Conservation (phyloP, 2,329 filamentous ascomycete genomes). For the Geosmithia putterillii region DNA sequence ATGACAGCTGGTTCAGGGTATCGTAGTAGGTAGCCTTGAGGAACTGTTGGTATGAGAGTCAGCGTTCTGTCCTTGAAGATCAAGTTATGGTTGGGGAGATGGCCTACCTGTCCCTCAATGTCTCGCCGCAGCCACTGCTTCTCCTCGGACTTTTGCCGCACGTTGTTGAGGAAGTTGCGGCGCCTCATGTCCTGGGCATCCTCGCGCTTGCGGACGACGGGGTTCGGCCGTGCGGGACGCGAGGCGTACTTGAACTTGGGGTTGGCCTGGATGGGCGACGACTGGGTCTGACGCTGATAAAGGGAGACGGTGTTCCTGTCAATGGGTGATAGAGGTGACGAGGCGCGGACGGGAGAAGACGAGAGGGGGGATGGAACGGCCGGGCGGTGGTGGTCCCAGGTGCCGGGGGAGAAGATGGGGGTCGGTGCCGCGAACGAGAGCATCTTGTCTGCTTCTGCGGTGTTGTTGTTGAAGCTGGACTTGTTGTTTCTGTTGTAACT, state of each 20-base stretch:
- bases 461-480: not conserved
- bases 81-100: not conserved
- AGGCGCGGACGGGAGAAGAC: slow-evolving; percentile 42
- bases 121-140: slow-evolving; percentile 46
- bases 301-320: slow-evolving; percentile 23
- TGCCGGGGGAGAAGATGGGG: slow-evolving; percentile 29
- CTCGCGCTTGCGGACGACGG: slow-evolving; percentile 47
- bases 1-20: slow-evolving; percentile 16
- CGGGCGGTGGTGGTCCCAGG: slow-evolving; percentile 28
- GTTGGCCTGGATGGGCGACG: slow-evolving; percentile 27
- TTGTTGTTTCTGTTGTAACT: too few species aligned
- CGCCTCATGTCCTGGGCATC: slow-evolving; percentile 51
- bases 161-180: slow-evolving; percentile 56
- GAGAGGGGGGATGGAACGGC: slow-evolving; percentile 42
- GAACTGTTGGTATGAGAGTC: slow-evolving; percentile 12
- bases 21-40: slow-evolving; percentile 21
- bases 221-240: slow-evolving; percentile 48
- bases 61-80: not conserved
- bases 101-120: slow-evolving; percentile 41
- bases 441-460: slow-evolving; percentile 15
- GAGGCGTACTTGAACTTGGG: slow-evolving; percentile 36
- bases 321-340: slow-evolving; percentile 31
- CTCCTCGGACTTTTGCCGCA: slow-evolving; percentile 48
- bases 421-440: slow-evolving; percentile 27
- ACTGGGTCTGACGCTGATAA: slow-evolving; percentile 27